phyloP scores from a whole-genome alignment of 192 early-diverging fungal genomes.

The Backusella parvicylindrica region DNA sequence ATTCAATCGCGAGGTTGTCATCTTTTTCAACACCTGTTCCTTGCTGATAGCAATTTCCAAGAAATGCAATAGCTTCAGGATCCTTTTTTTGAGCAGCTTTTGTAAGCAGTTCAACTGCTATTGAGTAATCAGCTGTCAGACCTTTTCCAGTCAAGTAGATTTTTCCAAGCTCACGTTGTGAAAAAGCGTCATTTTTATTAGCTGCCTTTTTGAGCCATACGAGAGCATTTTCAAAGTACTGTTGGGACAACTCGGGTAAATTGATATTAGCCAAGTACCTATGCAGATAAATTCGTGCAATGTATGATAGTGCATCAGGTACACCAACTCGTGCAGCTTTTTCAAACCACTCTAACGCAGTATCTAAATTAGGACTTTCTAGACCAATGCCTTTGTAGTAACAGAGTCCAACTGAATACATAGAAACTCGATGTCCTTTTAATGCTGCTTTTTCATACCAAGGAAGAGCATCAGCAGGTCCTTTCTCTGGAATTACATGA shows the following conservation, averaged over 20 bases:
- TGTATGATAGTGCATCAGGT: slow-evolving; percentile 17
- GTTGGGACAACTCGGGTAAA: background rate
- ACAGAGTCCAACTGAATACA: slow-evolving; percentile 29
- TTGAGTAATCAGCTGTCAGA: slow-evolving; percentile 18
- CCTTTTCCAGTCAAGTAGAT: slow-evolving; percentile 33
- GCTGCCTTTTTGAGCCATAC: slow-evolving; percentile 37
- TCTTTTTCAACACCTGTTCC: slow-evolving; percentile 21
- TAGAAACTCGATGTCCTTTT: slow-evolving; percentile 27
- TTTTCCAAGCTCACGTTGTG: slow-evolving; percentile 35
- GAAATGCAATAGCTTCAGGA: slow-evolving; percentile 16
- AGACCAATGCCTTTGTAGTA: slow-evolving; percentile 29
- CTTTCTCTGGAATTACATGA: slow-evolving; percentile 25
- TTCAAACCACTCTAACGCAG: slow-evolving; percentile 30
- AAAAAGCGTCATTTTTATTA: slow-evolving; percentile 23
- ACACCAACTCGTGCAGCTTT: slow-evolving; percentile 27
- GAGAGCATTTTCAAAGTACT: slow-evolving; percentile 19
- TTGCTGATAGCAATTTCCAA: slow-evolving; percentile 27
- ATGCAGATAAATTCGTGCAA: slow-evolving; percentile 21
- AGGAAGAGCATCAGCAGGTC: slow-evolving; percentile 27
- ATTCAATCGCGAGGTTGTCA: slow-evolving; percentile 13
- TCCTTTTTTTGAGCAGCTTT: slow-evolving; percentile 38
- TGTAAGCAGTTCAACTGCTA: slow-evolving; percentile 31
- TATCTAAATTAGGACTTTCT: slow-evolving; percentile 11
- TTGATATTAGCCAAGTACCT: background rate
- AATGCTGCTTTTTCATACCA: slow-evolving; percentile 38